These are phyloP conservation scores for Acanthamoeba healyi DNA, from an alignment of 208 protist genomes.

Conservation along the genomic window DNA sequence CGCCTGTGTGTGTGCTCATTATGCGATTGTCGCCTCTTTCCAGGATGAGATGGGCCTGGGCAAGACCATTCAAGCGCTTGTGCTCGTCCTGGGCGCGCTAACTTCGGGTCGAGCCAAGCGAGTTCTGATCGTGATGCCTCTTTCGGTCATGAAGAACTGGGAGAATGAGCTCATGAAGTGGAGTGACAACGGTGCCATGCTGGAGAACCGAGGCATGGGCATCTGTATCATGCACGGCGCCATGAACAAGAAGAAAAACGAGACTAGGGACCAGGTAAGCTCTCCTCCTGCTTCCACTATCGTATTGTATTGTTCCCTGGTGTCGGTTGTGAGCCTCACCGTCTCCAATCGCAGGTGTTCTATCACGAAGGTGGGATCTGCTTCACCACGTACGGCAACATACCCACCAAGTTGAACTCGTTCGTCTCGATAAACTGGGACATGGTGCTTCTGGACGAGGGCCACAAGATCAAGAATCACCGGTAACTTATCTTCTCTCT, in stretches of 20 bases:
- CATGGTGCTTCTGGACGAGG: conserved; percentile 85
- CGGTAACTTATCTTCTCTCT: not conserved
- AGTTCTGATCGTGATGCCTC: conserved; percentile 43
- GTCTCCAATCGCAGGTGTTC: not conserved
- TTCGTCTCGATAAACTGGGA: conserved; percentile 77
- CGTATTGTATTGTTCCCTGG: too few relatives aligned
- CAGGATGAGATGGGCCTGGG: conserved; percentile 75
- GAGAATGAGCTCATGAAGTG: conserved; percentile 65
- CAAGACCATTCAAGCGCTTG: conserved; percentile 70
- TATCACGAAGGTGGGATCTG: conserved; percentile 46
- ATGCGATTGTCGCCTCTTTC: not conserved
- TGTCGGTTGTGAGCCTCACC: not conserved
- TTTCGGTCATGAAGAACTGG: conserved; percentile 71
- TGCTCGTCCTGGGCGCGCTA: conserved; percentile 37
- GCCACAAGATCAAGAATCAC: conserved; percentile 87
- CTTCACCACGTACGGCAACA: conserved; percentile 73
- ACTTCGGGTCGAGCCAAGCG: conserved; percentile 39
- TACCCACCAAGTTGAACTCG: conserved; percentile 10
- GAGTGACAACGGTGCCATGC: conserved; percentile 49
- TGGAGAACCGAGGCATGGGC: conserved; percentile 25
- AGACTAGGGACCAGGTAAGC: conserved; percentile 30
- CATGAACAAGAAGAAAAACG: conserved; percentile 67
- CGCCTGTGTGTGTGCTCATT: not conserved
- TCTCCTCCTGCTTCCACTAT: not conserved
- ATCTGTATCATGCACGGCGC: conserved; percentile 58